These are phyloP conservation scores for Phaseolus coccineus DNA, from an alignment of 331 rosid species.

Conservation along the genomic window DNA sequence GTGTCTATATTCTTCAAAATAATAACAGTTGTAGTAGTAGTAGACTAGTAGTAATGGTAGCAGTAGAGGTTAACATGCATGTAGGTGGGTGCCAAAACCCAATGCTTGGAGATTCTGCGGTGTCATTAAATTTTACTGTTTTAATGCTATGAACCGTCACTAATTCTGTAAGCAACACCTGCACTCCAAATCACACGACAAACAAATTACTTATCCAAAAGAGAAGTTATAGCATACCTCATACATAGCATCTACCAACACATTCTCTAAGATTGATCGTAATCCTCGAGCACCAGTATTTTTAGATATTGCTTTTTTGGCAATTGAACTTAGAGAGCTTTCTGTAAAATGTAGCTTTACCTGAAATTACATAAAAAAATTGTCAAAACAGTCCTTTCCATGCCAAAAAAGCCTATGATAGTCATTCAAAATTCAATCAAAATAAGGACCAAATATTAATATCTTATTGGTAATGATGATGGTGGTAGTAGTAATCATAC, in stretches of 20 bases:
- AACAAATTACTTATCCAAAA: constrained; percentile 26
- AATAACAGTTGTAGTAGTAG: not conserved
- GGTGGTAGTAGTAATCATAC: too few relatives aligned
- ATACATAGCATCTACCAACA: constrained; percentile 93
- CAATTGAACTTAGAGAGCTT: constrained; percentile 71
- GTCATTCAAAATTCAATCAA: constrained; percentile 27
- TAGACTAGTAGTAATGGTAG: not conserved
- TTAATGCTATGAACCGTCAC: constrained; percentile 5
- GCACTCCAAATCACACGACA: constrained; percentile 1
- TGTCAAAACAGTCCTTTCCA: constrained; percentile 36
- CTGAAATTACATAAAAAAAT: constrained; percentile 50
- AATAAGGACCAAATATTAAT: too few relatives aligned
- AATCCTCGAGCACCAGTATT: constrained; percentile 93
- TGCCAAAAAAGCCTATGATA: constrained; percentile 33
- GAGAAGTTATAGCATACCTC: constrained; percentile 67
- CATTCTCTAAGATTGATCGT: constrained; percentile 76
- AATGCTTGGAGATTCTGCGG: not conserved
- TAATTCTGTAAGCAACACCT: constrained; percentile 1
- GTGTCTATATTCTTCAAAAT: not conserved
- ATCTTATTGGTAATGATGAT: too few relatives aligned
- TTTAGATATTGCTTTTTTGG: constrained; percentile 81
- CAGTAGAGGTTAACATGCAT: not conserved
- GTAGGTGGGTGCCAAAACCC: not conserved
- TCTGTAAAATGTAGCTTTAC: constrained; percentile 81
- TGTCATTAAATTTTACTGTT: not conserved